phyloP scores from a whole-genome alignment of 192 early-diverging fungal species.

The Rhizoclosmatium globosum region DNA sequence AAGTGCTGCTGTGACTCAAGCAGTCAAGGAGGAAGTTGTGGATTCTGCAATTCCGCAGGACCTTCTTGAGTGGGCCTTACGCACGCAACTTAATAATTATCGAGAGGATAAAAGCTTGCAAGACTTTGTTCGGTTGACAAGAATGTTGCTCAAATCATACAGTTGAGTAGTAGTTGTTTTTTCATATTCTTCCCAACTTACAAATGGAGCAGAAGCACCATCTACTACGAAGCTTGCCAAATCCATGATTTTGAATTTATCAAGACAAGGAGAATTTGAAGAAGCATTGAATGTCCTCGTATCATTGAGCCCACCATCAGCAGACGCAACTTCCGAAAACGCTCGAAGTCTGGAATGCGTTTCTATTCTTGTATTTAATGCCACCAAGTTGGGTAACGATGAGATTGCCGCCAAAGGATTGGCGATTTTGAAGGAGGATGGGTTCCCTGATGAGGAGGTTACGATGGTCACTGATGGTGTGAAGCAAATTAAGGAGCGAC shows the following conservation, averaged over 20 bases:
- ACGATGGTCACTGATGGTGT: neutral
- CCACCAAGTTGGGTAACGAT: neutral
- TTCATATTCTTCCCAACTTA: neutral
- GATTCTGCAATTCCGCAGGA: neutral
- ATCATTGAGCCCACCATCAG: slow-evolving; percentile 13
- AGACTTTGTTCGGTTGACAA: neutral
- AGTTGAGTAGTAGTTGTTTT: slow-evolving; percentile 21
- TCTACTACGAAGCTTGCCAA: too few relatives aligned
- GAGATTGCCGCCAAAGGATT: neutral
- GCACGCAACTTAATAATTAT: neutral
- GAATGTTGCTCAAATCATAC: neutral
- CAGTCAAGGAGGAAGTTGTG: neutral
- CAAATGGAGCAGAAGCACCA: too few relatives aligned
- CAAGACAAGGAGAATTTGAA: neutral
- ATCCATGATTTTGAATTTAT: too few relatives aligned
- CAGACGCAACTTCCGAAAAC: neutral
- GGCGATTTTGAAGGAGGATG: slow-evolving; percentile 6
- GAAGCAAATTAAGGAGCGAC: neutral
- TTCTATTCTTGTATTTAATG: slow-evolving; percentile 2
- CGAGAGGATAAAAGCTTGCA: neutral
- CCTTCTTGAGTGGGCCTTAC: neutral
- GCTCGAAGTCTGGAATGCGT: neutral
- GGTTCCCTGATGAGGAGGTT: slow-evolving; percentile 2
- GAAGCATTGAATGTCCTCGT: neutral
- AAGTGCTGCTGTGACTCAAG: neutral